These are phyloP conservation scores for Ordospora colligata DNA, from an alignment of 371 early-diverging fungal genomes.

Conservation along the genomic window DNA sequence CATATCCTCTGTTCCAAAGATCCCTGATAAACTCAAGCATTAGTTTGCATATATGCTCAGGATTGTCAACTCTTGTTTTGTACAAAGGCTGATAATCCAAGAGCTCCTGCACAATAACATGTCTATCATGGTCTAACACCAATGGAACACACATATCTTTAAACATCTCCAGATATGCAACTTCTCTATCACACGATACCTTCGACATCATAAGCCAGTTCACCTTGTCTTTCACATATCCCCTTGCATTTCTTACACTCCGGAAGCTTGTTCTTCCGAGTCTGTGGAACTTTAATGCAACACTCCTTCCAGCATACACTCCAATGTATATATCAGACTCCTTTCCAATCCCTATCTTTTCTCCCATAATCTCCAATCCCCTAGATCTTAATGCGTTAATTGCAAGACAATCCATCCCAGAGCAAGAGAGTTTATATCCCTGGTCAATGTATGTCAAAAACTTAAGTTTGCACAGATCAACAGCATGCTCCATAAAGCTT, in stretches of 20 bases:
- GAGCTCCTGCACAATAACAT: slow-evolving; percentile 89
- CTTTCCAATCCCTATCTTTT: slow-evolving; percentile 98
- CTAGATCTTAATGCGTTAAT: slow-evolving; percentile 78
- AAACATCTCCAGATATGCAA: slow-evolving; percentile 60
- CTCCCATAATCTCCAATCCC: slow-evolving; percentile 79
- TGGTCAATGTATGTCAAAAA: slow-evolving; percentile 44
- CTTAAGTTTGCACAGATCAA: slow-evolving; percentile 50
- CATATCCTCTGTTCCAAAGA: slow-evolving; percentile 82
- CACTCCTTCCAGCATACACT: slow-evolving; percentile 33
- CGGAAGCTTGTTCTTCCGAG: slow-evolving; percentile 91
- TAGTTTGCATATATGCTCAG: slow-evolving; percentile 76
- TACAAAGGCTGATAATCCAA: slow-evolving; percentile 67
- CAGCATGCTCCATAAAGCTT: slow-evolving; percentile 37
- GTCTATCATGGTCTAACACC: slow-evolving; percentile 81
- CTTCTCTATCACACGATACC: slow-evolving; percentile 57
- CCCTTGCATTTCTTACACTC: slow-evolving; percentile 87
- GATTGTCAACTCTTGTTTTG: slow-evolving; percentile 70
- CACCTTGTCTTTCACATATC: slow-evolving; percentile 68
- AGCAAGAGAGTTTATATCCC: slow-evolving; percentile 89
- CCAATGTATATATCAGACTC: slow-evolving; percentile 67
- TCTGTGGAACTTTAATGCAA: slow-evolving; percentile 61
- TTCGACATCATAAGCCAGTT: slow-evolving; percentile 61
- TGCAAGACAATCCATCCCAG: slow-evolving; percentile 96
- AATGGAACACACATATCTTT: slow-evolving; percentile 86
- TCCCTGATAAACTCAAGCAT: slow-evolving; percentile 85